phyloP scores from a whole-genome alignment of 2,329 filamentous ascomycete species.

The Chaetothyriales sp. region DNA sequence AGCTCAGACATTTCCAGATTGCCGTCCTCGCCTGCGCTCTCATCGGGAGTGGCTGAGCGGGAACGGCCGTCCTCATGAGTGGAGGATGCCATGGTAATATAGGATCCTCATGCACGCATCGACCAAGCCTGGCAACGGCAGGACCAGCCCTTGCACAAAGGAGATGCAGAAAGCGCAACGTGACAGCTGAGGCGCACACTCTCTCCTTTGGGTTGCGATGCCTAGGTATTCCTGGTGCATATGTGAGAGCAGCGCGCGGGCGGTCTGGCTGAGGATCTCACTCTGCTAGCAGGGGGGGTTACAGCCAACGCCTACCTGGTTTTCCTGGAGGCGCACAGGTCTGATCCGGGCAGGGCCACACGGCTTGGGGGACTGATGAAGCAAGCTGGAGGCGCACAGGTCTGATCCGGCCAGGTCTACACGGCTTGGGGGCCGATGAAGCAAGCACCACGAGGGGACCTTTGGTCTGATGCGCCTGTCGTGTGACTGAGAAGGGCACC shows the following conservation, averaged over 20 bases:
- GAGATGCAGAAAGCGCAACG: background rate
- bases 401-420: background rate
- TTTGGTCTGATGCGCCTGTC: background rate
- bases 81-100: slow-evolving; percentile 23
- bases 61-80: slow-evolving; percentile 26
- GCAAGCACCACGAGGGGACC: background rate
- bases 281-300: background rate
- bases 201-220: background rate
- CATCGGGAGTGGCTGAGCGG: slow-evolving; percentile 22
- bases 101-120: slow-evolving; percentile 3
- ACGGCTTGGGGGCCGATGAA: background rate
- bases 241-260: background rate
- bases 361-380: background rate
- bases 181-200: background rate
- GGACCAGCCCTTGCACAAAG: background rate
- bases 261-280: background rate
- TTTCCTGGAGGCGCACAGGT: background rate
- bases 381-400: background rate
- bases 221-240: background rate
- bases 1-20: slow-evolving; percentile 25
- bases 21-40: slow-evolving; percentile 27
- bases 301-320: background rate
- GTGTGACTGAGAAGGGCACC: background rate
- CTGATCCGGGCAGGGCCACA: background rate
- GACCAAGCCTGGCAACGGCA: background rate